Evolutionary conservation across 768 basidiomycete genomes (phyloP).

Genomic region (Suillus luteus): DNA sequence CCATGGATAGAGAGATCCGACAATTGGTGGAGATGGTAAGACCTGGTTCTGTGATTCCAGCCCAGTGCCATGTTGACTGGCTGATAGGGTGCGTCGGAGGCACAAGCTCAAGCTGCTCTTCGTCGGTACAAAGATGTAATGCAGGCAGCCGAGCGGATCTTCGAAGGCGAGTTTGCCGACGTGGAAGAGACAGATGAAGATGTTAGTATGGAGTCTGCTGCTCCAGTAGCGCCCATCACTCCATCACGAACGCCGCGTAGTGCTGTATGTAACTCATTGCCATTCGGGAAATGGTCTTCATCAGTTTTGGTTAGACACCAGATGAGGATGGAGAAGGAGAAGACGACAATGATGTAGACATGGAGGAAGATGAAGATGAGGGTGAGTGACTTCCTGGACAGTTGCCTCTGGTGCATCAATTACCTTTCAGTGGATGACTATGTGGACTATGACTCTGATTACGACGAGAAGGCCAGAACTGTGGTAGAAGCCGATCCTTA

Average conservation of each 20-base stretch:
- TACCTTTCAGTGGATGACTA: conserved; percentile 51
- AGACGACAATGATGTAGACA: conserved; percentile 50
- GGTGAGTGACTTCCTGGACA: conserved; percentile 31
- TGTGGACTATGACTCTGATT: conserved; percentile 84
- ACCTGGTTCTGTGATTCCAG: conserved; percentile 9
- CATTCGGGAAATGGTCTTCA: background rate
- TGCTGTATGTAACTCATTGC: conserved; percentile 21
- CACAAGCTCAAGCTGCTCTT: conserved; percentile 84
- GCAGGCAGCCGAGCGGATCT: conserved; percentile 85
- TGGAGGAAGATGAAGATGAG: conserved; percentile 54
- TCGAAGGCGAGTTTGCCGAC: conserved; percentile 82
- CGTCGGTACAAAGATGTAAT: conserved; percentile 85
- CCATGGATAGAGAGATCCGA: conserved; percentile 55
- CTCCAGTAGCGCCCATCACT: conserved; percentile 27
- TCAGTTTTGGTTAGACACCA: conserved; percentile 49
- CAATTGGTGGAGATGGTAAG: conserved; percentile 67
- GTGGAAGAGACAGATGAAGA: conserved; percentile 56
- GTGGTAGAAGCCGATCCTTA: conserved; percentile 82
- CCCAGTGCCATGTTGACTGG: conserved; percentile 3
- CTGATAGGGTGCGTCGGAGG: conserved; percentile 73
- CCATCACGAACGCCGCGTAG: conserved; percentile 29
- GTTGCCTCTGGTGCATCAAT: background rate
- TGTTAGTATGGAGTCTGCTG: conserved; percentile 43
- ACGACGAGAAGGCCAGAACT: conserved; percentile 46
- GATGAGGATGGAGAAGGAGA: conserved; percentile 48